phyloP scores from a whole-genome alignment of 768 basidiomycete genomes.

The Naganishia antarctica region DNA sequence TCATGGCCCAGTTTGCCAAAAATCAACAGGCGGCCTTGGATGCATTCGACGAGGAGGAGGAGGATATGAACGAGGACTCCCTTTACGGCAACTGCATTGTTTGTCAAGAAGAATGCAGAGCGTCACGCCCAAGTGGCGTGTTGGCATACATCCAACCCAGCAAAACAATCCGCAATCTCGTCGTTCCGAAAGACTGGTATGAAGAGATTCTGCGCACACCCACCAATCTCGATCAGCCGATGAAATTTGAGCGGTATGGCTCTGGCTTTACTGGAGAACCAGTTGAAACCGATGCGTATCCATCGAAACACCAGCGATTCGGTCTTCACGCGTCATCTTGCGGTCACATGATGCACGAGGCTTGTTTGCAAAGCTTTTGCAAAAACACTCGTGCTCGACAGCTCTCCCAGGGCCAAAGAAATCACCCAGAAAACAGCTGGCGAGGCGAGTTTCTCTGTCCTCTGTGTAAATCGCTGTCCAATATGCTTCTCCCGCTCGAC shows the following conservation, averaged over 20 bases:
- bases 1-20: conserved; percentile 92
- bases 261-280: conserved; percentile 35
- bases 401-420: conserved; percentile 77
- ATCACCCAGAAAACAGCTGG: conserved; percentile 90
- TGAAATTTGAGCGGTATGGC: conserved; percentile 34
- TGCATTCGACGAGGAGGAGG: conserved; percentile 62
- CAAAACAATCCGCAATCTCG: conserved; percentile 71
- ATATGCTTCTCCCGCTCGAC: conserved; percentile 77
- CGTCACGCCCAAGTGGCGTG: conserved; percentile 69
- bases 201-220: conserved; percentile 67
- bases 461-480: conserved; percentile 91
- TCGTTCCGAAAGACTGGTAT: conserved; percentile 55
- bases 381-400: conserved; percentile 80
- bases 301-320: conserved; percentile 62
- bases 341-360: conserved; percentile 94
- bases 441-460: conserved; percentile 95
- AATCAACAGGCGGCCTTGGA: conserved; percentile 81
- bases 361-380: conserved; percentile 88
- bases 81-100: conserved; percentile 88
- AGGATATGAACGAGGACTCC: conserved; percentile 50
- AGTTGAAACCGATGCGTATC: conserved; percentile 41
- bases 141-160: conserved; percentile 86
- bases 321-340: conserved; percentile 83
- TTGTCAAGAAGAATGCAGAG: conserved; percentile 86
- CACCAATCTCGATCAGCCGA: conserved; percentile 61